Evolutionary conservation across 345 rosid genomes (phyloP), one percentile per base, ranked within the genome.

Genomic region (Acer negundo): DNA sequence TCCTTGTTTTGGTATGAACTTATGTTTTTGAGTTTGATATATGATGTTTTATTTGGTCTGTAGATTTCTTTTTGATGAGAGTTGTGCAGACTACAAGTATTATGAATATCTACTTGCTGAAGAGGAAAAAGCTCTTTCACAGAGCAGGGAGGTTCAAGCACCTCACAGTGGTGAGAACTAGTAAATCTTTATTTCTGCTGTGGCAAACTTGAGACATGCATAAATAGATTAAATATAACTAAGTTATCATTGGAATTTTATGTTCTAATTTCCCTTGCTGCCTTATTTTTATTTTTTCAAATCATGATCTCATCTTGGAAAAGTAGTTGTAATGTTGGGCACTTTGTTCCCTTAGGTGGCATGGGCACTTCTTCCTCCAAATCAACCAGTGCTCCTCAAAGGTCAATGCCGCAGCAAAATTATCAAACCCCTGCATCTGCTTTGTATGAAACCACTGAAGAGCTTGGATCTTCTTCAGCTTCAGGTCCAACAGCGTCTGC

Each of bases 371-470:
- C 87, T 20, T 79, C 79, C 76, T 84, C 93, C 63, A 87, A 89
- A 67, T 75, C 86, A 16, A 55, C 84, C 17, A 75, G 72, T 79
- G 49, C 73, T 81, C 80, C 88, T 42, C 90, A 87, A 78, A 84
- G 90, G 72, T 82, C 87, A 35, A 80, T 76, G 76, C 89, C 76
- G 79, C 93, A 81, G 82, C 91, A 87, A 75, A 87, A 90, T 79
- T 96, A 88, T 78, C 97, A 89, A 85, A 96, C 77, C 44, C 97
- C 99, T 72, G 95, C 98, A 53, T 90, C 99, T 70, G 97, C 99
- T 80, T 85, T 96, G 70, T 91, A 92, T 73, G 97, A 91, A 80
- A 74, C 78, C 11, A 73, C 84, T 66, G 94, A 87, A 78, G 96
- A 89, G 77, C 78, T 82, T 61, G 62, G 72, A 78, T 82, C 75